phyloP scores from a whole-genome alignment of 768 basidiomycete species.

The Sarcomyxa edulis region DNA sequence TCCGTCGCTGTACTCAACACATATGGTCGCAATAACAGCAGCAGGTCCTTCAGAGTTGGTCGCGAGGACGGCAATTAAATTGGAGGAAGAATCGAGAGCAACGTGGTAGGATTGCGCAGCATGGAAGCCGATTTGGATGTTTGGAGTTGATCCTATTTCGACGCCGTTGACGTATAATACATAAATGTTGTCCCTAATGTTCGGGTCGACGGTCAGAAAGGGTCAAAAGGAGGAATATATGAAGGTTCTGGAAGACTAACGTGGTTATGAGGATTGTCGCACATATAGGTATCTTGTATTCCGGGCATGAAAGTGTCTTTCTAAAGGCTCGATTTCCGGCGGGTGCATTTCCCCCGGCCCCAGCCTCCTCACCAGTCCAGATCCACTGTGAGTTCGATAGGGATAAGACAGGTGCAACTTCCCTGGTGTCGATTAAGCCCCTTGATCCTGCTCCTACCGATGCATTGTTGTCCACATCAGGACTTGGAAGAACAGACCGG shows the following conservation, averaged over 20 bases:
- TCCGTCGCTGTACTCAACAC: conserved; percentile 1
- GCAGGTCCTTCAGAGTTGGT: neutral
- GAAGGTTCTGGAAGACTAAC: neutral
- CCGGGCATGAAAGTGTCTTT: neutral
- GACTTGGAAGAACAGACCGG: no score
- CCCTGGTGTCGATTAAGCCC: no score
- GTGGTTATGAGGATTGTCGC: neutral
- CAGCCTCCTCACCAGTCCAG: conserved; percentile 4
- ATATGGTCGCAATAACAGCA: neutral
- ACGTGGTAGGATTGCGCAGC: neutral
- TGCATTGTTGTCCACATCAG: no score
- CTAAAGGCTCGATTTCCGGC: neutral
- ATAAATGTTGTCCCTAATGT: conserved; percentile 1
- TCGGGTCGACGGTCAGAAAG: no score
- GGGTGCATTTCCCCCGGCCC: neutral
- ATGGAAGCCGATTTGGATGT: neutral
- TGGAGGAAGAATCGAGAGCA: neutral
- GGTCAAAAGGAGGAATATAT: no score
- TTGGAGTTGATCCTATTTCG: neutral
- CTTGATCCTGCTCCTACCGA: no score
- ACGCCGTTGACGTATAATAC: neutral
- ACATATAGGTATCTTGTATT: neutral
- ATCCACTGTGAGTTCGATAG: conserved; percentile 5
- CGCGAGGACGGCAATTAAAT: conserved; percentile 1
- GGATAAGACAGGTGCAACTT: no score